Base-by-base conservation (phyloP, 2,329 filamentous ascomycete genomes). In the Dothiorella sarmentorum region DNA sequence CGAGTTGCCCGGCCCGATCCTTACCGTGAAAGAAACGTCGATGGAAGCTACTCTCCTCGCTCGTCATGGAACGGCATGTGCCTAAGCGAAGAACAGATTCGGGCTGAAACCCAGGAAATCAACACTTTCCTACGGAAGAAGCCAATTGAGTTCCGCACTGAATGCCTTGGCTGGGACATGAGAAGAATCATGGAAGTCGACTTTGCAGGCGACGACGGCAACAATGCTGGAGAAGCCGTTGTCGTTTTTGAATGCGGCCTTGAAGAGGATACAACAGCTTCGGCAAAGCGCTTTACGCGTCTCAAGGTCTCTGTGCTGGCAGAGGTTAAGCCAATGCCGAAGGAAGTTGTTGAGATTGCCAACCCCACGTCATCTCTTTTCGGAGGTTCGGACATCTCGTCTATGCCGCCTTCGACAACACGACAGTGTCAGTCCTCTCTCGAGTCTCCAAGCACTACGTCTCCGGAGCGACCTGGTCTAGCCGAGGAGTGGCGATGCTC, bases 111-210 rank as follows among this genome's bases (percentile, higher is more conserved):
- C 1, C 82, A 82, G 49, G 90, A 95, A 71, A 91, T 96, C 56
- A 89, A 96, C 65, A 83, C 81, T 40, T 95, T 89, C 64, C 72
- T 95, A 17, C 78, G 77, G 0, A 85, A 88, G 65, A 86, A 84
- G 64, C 92, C 93, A 3, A 82, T 84, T 38, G 84, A 95, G 65
- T 96, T 96, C 70, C 85, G 87, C 20, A 87, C 86, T 66, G 78
- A 85, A 1, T 97, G 89, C 67, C 77, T 88, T 60, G 88, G 89
- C 2, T 97, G 94, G 93, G 90, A 97, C 67, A 97, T 97, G 92
- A 85, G 85, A 56, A 84, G 91, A 61, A 85, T 79, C 62, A 77
- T 97, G 2, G 88, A 94, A 66, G 90, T 96, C 2, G 94, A 99
- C 69, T 97, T 97, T 73, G 88, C 88, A 38, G 85, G 84, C 18